Evolutionary conservation across 2,329 filamentous ascomycete species (phyloP).

Genomic region (Cryphonectria naterciae): DNA sequence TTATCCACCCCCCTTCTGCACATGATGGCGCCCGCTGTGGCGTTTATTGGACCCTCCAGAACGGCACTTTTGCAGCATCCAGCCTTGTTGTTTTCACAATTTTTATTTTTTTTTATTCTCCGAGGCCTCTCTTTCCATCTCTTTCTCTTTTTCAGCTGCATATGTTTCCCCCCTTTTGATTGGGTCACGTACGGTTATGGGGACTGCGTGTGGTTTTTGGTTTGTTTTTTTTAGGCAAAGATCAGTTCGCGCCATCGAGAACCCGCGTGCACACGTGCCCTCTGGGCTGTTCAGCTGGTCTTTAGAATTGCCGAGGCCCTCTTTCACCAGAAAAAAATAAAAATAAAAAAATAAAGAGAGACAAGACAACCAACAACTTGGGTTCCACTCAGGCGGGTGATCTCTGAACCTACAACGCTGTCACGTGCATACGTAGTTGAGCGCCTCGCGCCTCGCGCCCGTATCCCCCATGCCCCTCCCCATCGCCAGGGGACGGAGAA

Average conservation of each 20-base stretch:
- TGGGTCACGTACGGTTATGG: constrained; percentile 4
- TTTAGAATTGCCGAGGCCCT: not conserved
- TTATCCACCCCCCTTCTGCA: not conserved
- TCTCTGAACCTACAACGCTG: not conserved
- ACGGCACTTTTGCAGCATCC: not conserved
- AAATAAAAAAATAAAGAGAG: too few species aligned
- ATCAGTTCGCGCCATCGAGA: not conserved
- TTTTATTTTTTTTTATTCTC: not conserved
- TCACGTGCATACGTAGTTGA: not conserved
- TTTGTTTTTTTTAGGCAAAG: not conserved
- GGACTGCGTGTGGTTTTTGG: not conserved
- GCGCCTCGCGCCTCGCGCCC: not conserved
- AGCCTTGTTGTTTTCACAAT: not conserved
- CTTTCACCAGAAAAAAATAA: too few species aligned
- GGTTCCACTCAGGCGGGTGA: not conserved
- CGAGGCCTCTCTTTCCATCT: not conserved
- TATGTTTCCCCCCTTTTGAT: not conserved
- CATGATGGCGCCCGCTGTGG: not conserved
- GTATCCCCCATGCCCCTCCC: not conserved
- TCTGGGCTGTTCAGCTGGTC: not conserved
- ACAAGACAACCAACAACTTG: too few species aligned
- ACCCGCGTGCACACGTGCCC: not conserved
- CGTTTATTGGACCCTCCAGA: not conserved
- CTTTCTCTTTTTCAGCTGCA: not conserved
- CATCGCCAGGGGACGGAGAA: not conserved